Base-by-base conservation (phyloP, 2,329 filamentous ascomycete species). In the Cytospora mali region DNA sequence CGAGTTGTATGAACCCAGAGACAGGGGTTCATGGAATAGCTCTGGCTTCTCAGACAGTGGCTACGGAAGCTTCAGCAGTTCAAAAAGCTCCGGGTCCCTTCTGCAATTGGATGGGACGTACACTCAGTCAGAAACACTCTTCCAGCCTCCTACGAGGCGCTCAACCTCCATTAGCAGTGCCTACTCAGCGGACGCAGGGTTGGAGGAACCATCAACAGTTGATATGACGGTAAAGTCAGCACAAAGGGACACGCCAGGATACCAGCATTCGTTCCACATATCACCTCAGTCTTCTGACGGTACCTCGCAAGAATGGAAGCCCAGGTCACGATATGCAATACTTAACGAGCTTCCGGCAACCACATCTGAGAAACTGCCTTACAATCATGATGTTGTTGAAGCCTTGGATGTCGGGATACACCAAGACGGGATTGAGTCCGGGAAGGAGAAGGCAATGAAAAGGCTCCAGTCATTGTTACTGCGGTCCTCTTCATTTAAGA, bases 31-130 rank as follows among this genome's bases (percentile, higher is more conserved):
- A 14, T 62, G 63, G 59, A 42, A 55, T 25, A 46, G 50, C 16
- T 62, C 60, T 13, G 31, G 28, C 23, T 35, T 52, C 23, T 62
- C 63, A 28, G 63, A 65, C 60, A 65, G 63, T 46, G 63, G 63
- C 11, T 65, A 65, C 29, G 63, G 35, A 9, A 62, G 60, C 39
- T 11, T 58, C 28, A 31, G 25, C 13, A 51, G 50, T 18, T 62
- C 61, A 0, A 27, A 33, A 21, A 50, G 33, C 3, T 59, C 42
- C 3, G 33, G 51, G 14, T 25, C 51, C 1, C 59, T 21, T 6
- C 13, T 53, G 27, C 50, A 53, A 13, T 31, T 33, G 4, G 25
- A 33, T 33, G 49, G 16, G 3, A 2, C 35, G 5, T 27, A 48
- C 3, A 27, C 21, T 3, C 46, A 21, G 10, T 35, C 60, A 28